Conservation (phyloP, 2,329 filamentous ascomycete species). For the Hypocreales sp. region DNA sequence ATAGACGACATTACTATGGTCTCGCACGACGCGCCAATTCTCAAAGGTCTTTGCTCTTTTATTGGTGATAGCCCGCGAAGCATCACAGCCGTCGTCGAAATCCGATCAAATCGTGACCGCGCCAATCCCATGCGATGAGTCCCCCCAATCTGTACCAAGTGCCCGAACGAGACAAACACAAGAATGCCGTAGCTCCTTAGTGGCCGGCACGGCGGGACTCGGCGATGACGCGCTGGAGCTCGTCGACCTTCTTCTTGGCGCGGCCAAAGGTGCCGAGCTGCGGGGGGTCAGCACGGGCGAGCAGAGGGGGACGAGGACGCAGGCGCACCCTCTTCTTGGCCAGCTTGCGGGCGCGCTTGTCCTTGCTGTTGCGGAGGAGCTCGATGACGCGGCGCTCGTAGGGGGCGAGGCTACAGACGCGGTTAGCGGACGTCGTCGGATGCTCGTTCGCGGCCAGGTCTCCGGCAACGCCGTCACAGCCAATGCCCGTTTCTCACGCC, state of each 20-base stretch:
- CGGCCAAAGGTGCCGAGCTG: slow-evolving; percentile 96
- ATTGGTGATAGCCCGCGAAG: too few relatives aligned
- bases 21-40: too few relatives aligned
- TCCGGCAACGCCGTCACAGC: too few relatives aligned
- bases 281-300: slow-evolving; percentile 7
- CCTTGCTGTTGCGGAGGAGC: slow-evolving; percentile 96
- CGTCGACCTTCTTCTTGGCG: slow-evolving; percentile 99
- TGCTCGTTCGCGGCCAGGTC: too few relatives aligned
- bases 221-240: slow-evolving; percentile 95
- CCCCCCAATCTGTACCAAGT: too few relatives aligned
- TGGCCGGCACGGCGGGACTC: slow-evolving; percentile 63
- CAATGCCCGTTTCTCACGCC: too few relatives aligned
- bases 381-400: slow-evolving; percentile 99
- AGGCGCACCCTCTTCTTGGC: slow-evolving; percentile 97
- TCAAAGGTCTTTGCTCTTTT: too few relatives aligned
- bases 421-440: too few relatives aligned
- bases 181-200: too few relatives aligned
- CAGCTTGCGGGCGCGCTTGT: slow-evolving; percentile 98
- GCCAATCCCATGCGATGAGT: slow-evolving; percentile 20
- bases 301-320: background rate
- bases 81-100: slow-evolving; percentile 14
- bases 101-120: slow-evolving; percentile 19
- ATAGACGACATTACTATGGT: slow-evolving; percentile 1
- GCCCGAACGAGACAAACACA: too few relatives aligned
- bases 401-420: slow-evolving; percentile 63